Evolutionary conservation across 805 yeast species (phyloP).

Genomic region (Danielozyma ontarioensis): DNA sequence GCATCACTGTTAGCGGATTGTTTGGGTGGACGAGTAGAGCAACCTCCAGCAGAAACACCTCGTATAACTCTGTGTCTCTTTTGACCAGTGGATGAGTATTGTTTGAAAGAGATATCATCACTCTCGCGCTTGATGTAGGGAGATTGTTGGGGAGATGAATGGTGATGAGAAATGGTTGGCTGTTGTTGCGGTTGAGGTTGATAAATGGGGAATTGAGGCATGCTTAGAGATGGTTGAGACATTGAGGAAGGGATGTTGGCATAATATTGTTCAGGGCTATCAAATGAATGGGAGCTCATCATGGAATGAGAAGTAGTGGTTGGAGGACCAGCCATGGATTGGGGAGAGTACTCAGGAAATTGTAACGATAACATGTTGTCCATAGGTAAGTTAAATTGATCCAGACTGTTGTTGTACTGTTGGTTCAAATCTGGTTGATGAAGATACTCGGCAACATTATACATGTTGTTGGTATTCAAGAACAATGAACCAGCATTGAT

Average conservation of each 20-base stretch:
- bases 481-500: not conserved
- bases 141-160: not conserved
- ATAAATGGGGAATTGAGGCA: not conserved
- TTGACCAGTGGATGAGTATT: not conserved
- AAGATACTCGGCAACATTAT: not conserved
- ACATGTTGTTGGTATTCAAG: not conserved
- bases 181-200: not conserved
- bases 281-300: no score
- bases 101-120: not conserved
- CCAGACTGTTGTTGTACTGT: conserved; percentile 1
- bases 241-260: not conserved
- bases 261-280: not conserved
- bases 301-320: no score
- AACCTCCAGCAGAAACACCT: conserved; percentile 57
- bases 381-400: not conserved
- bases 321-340: no score
- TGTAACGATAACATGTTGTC: not conserved
- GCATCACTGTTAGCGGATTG: conserved; percentile 19
- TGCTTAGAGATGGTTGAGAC: not conserved
- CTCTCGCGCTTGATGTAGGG: not conserved
- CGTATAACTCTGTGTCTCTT: conserved; percentile 42
- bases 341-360: no score
- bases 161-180: not conserved
- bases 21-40: conserved; percentile 52
- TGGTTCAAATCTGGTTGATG: conserved; percentile 1